phyloP scores from a whole-genome alignment of 495 filamentous ascomycete species.

The Pseudomonodictys pantanalensis region DNA sequence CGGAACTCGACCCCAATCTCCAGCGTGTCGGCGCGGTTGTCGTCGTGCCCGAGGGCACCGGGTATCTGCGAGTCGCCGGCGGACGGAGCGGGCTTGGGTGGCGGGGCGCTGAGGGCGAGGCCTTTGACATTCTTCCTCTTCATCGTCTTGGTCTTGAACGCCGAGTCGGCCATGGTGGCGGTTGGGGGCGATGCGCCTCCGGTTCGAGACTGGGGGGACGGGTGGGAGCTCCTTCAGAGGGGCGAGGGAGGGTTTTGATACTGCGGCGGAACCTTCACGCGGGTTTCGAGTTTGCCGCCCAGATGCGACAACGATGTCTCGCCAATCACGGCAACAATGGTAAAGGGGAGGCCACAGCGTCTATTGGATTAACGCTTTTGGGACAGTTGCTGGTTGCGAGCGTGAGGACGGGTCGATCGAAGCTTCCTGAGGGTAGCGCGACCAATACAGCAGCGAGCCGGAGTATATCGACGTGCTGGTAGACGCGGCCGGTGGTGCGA shows the following conservation, averaged over 20 bases:
- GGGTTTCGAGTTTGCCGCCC: constrained; percentile 34
- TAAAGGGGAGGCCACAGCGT: constrained; percentile 32
- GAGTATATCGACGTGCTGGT: not conserved
- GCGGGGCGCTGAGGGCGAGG: constrained; percentile 73
- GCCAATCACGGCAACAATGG: constrained; percentile 28
- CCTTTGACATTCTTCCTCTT: constrained; percentile 98
- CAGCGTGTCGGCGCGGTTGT: constrained; percentile 68
- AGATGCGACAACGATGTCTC: constrained; percentile 23
- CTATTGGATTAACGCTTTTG: constrained; percentile 38
- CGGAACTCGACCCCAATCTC: constrained; percentile 98
- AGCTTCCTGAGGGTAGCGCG: constrained; percentile 8
- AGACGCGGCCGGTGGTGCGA: not conserved
- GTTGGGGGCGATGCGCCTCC: constrained; percentile 19
- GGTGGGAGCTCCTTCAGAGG: constrained; percentile 1
- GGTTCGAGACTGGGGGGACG: not conserved
- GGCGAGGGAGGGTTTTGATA: not conserved
- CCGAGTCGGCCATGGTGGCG: constrained; percentile 63
- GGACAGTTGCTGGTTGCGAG: constrained; percentile 17
- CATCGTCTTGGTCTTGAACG: constrained; percentile 83
- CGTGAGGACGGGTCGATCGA: not conserved
- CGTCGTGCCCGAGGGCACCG: constrained; percentile 61
- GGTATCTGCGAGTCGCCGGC: constrained; percentile 58
- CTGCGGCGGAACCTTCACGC: too few species aligned
- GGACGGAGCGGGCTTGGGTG: constrained; percentile 57
- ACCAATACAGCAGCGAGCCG: constrained; percentile 14